A percentile compares a stretch with the other conserved stretches of the same genome.
Conservation (phyloP, 306 rosid genomes). For the Phaseolus lunatus region DNA sequence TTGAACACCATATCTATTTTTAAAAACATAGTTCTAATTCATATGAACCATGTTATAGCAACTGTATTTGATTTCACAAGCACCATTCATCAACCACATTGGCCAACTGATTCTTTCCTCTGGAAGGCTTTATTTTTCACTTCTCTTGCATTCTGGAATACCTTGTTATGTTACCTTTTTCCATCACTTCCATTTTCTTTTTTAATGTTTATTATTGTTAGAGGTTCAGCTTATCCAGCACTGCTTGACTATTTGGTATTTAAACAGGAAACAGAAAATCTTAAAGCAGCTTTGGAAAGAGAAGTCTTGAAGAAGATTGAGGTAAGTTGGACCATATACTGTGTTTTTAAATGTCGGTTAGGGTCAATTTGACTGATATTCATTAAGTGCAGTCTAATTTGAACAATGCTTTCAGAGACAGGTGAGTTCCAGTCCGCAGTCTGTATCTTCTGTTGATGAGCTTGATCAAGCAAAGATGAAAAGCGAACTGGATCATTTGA, state of each 20-base stretch:
- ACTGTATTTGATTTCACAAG: conserved; percentile 36
- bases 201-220: conserved; percentile 26
- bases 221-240: conserved; percentile 30
- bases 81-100: conserved; percentile 19
- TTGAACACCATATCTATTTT: not conserved
- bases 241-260: conserved; percentile 47
- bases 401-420: conserved; percentile 59
- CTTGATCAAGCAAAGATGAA: conserved; percentile 60
- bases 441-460: conserved; percentile 60
- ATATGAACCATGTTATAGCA: conserved; percentile 19
- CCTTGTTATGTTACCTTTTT: conserved; percentile 16
- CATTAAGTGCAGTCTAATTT: conserved; percentile 29
- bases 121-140: not conserved
- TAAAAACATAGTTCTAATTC: conserved; percentile 18
- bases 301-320: conserved; percentile 74
- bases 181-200: conserved; percentile 19
- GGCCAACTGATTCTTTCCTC: not conserved
- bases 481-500: conserved; percentile 64
- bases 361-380: conserved; percentile 36
- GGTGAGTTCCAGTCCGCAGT: conserved; percentile 59
- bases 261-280: conserved; percentile 84
- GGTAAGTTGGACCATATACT: conserved; percentile 55
- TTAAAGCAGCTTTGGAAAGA: conserved; percentile 70
- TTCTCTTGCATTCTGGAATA: conserved; percentile 34
- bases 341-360: conserved; percentile 26